Evolutionary conservation across 2,329 filamentous ascomycete genomes (phyloP).

Genomic region (Endocalyx cinctus): DNA sequence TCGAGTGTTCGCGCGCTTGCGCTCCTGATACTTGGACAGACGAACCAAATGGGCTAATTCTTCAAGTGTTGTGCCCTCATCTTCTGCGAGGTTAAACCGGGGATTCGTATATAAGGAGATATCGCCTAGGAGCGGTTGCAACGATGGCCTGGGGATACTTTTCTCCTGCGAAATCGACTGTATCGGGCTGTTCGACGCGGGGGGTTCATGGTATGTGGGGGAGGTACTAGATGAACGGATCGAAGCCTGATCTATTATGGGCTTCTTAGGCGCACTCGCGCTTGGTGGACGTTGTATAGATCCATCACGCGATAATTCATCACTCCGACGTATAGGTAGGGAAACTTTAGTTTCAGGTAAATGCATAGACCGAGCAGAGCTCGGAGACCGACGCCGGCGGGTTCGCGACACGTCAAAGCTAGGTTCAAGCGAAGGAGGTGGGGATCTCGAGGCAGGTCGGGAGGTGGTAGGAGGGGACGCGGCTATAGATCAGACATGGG

Average conservation of each 20-base stretch:
- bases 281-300: constrained; percentile 28
- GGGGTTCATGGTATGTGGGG: constrained; percentile 3
- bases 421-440: constrained; percentile 50
- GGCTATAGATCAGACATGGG: constrained; percentile 33
- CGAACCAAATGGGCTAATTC: constrained; percentile 75
- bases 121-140: constrained; percentile 59
- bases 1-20: constrained; percentile 69
- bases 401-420: constrained; percentile 46
- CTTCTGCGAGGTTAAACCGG: constrained; percentile 54
- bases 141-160: constrained; percentile 40
- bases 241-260: constrained; percentile 34
- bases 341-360: constrained; percentile 39
- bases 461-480: constrained; percentile 47
- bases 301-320: constrained; percentile 34
- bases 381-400: constrained; percentile 49
- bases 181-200: neutral
- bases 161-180: constrained; percentile 8
- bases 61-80: constrained; percentile 65
- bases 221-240: constrained; percentile 10
- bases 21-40: constrained; percentile 75
- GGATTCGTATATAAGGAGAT: constrained; percentile 62
- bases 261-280: constrained; percentile 39
- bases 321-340: constrained; percentile 38
- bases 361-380: constrained; percentile 41
- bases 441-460: constrained; percentile 47